Evolutionary conservation across 1,139 yeast genomes (phyloP).

Genomic region (Debaryomyces fabryi): DNA sequence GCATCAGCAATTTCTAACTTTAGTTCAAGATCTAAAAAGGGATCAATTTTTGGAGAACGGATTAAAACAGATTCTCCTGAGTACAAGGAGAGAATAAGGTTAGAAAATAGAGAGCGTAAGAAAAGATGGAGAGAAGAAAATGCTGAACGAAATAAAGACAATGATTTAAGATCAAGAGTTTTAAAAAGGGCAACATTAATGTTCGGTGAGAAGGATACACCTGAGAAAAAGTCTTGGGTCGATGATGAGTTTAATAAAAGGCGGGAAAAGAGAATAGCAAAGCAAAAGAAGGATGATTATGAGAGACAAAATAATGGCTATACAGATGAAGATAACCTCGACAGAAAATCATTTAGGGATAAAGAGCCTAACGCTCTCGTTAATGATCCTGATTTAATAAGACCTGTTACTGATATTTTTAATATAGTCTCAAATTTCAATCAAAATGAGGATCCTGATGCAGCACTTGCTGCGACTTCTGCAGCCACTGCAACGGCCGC

Average conservation of each 20-base stretch:
- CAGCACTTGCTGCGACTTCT: slow-evolving; percentile 45
- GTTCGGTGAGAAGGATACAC: slow-evolving; percentile 63
- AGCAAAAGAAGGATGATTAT: slow-evolving; percentile 32
- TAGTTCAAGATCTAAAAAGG: slow-evolving; percentile 21
- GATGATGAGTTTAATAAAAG: slow-evolving; percentile 71
- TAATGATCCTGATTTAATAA: slow-evolving; percentile 27
- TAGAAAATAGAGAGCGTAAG: slow-evolving; percentile 83
- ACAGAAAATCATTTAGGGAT: slow-evolving; percentile 4
- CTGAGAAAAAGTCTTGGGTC: slow-evolving; percentile 69
- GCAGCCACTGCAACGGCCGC: slow-evolving; percentile 42
- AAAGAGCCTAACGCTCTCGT: slow-evolving; percentile 12
- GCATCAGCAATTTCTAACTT: slow-evolving; percentile 33
- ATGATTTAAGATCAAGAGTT: slow-evolving; percentile 79
- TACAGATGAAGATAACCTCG: slow-evolving; percentile 5
- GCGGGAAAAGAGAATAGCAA: slow-evolving; percentile 56
- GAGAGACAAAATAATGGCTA: slow-evolving; percentile 10
- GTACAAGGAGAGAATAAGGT: slow-evolving; percentile 58
- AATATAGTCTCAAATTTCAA: slow-evolving; percentile 39
- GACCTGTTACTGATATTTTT: slow-evolving; percentile 38
- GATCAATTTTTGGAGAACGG: slow-evolving; percentile 25
- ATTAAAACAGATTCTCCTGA: slow-evolving; percentile 37
- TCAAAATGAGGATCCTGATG: slow-evolving; percentile 36
- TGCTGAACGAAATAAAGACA: slow-evolving; percentile 79
- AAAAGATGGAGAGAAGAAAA: slow-evolving; percentile 90
- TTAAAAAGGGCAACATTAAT: slow-evolving; percentile 67